Evolutionary conservation across 768 basidiomycete species (phyloP).

Genomic region (Lactarius psammicola): DNA sequence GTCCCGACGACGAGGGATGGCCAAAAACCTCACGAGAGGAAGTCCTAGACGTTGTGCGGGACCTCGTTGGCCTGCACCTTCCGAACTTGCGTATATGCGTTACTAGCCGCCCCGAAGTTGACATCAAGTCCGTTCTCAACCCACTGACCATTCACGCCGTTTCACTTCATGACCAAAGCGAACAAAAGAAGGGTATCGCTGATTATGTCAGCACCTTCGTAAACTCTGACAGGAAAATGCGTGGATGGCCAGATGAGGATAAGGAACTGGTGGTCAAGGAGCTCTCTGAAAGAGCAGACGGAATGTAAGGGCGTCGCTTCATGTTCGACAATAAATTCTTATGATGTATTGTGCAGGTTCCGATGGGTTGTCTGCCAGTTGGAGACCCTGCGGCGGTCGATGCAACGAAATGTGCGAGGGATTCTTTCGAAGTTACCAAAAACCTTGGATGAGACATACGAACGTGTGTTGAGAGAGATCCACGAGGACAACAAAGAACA

Average conservation of each 20-base stretch:
- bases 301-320: conserved; percentile 4
- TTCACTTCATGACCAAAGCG: background rate
- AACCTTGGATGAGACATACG: conserved; percentile 8
- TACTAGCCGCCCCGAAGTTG: conserved; percentile 1
- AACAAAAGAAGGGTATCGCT: background rate
- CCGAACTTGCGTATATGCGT: background rate
- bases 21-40: no score
- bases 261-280: background rate
- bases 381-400: no score
- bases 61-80: background rate
- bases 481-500: background rate
- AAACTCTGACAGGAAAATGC: conserved; percentile 6
- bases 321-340: no score
- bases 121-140: background rate
- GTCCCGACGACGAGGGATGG: no score
- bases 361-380: conserved; percentile 1
- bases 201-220: conserved; percentile 3
- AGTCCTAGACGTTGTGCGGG: background rate
- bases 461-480: background rate
- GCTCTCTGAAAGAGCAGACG: conserved; percentile 3
- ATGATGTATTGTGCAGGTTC: no score
- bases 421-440: conserved; percentile 1
- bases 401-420: background rate
- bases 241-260: background rate
- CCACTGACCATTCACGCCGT: background rate